Evolutionary conservation across 805 yeast species (phyloP), one percentile per base, ranked within the genome.

Genomic region (Starmerella sp.): DNA sequence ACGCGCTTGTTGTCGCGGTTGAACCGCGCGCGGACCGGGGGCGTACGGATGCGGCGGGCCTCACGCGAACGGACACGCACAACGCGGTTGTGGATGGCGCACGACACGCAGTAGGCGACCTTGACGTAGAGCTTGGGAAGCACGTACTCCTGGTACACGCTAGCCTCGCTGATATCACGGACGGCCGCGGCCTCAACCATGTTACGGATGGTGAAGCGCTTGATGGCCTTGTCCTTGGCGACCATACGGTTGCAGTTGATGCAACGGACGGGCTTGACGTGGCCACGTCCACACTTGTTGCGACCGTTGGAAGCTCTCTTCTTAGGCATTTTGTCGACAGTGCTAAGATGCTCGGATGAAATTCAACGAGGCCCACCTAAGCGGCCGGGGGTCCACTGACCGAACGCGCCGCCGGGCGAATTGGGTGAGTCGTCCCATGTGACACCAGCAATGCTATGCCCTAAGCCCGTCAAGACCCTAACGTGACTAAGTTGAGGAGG

Each of bases 241-340:
- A 93, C 96, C 82, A 95, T 87, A 79, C 95, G 88, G 72, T 96
- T 86, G 80, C 99, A 93, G 96, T 93, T 93, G 74, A 89, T 86
- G 83, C 99, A 93, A 86, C 99, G 90, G 73, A 91, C 97, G 76
- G 96, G 95, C 79, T 86, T 87, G 78, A 87, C 96, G 96, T 93
- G 97, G 76, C 99, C 99, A 88, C 99, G 93, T 77, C 97, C 97
- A 82, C 89, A 90, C 95, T 93, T 93, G 95, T 93, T 93, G 84
- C 99, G 91, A 84, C 99, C 99, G 97, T 90, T 89, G 93, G 97
- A 89, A 78, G 97, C 89, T 90, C 99, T 91, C 97, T 93, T 93
- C 88, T 93, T 93, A 79, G 98, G 97, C 99, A 93, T 93, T 66
- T 77, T 83, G 67, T 48, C 48, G 47, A 47, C 45, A 15, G 15